phyloP scores from a whole-genome alignment of 2,329 filamentous ascomycete species.

The Penicillium sp. region DNA sequence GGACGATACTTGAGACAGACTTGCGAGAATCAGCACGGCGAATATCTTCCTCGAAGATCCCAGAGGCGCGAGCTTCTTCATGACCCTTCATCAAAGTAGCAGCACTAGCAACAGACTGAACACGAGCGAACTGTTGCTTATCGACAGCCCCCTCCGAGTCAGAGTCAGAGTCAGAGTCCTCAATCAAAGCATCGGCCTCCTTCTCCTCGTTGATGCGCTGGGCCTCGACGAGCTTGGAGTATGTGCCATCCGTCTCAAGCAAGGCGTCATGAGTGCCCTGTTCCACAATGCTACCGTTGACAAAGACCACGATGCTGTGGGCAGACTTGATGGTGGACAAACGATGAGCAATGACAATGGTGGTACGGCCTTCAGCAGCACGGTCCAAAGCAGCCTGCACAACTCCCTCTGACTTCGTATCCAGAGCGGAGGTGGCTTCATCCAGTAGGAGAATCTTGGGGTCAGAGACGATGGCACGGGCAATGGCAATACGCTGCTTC shows the following conservation, averaged over 20 bases:
- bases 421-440: conserved; percentile 87
- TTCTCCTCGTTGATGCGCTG: conserved; percentile 67
- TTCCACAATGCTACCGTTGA: conserved; percentile 77
- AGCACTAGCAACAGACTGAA: conserved; percentile 32
- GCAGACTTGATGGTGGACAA: conserved; percentile 91
- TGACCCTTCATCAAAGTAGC: conserved; percentile 26
- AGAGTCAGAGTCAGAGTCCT: conserved; percentile 19
- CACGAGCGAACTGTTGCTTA: conserved; percentile 28
- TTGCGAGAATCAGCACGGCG: conserved; percentile 48
- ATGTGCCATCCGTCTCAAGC: conserved; percentile 64
- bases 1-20: conserved; percentile 63
- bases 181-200: conserved; percentile 29
- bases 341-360: conserved; percentile 92
- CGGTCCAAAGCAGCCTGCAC: conserved; percentile 89
- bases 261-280: conserved; percentile 83
- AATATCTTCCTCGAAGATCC: conserved; percentile 29
- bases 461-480: conserved; percentile 81
- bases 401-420: conserved; percentile 90
- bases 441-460: conserved; percentile 90
- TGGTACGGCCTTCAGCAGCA: conserved; percentile 80
- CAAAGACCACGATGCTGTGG: conserved; percentile 94
- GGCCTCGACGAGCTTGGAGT: conserved; percentile 79
- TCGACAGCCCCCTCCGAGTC: conserved; percentile 22
- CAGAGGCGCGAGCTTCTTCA: conserved; percentile 11
- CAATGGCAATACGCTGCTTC: conserved; percentile 94